Base-by-base conservation (phyloP, 1,139 yeast genomes). In the Saccharomyces hybrid region DNA sequence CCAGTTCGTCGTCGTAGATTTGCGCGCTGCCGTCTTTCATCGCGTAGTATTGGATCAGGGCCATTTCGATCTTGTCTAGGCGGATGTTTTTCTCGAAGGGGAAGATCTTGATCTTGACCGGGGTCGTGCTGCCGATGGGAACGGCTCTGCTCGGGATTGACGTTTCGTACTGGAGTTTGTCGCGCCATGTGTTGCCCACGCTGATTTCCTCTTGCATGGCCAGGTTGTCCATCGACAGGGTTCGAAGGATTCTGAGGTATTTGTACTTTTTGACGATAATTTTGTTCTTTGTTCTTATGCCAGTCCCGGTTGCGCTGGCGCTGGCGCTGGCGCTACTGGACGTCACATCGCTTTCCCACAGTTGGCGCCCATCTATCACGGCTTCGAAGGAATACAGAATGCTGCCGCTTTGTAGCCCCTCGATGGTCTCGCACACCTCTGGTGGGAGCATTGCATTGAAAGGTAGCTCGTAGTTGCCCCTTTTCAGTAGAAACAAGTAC, bases 381-480 rank as follows among this genome's bases (percentile, higher is more conserved):
- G 84, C 78, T 59, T 77, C 80, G 56, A 84, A 70, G 53, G 76
- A 76, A 67, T 86, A 85, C 11, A 82, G 69, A 4, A 84, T 67
- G 7, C 80, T 77, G 0, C 84, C 88, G 47, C 80, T 76, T 50
- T 75, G 69, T 55, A 84, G 69, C 0, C 89, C 88, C 67, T 85
- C 91, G 0, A 85, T 78, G 0, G 90, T 81, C 60, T 84, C 91
- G 1, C 85, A 79, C 0, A 81, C 67, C 60, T 80, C 80, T 2
- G 83, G 78, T 0, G 91, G 90, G 11, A 86, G 67, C 16, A 71
- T 70, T 4, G 79, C 74, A 42, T 69, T 71, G 65, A 85, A 86
- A 0, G 91, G 91, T 42, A 86, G 67, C 58, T 80, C 81, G 63
- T 85, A 85, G 64, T 84, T 83, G 0, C 91, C 91, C 55, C 77